Percentiles rank a stretch among this genome's conserved stretches.
These are phyloP conservation scores for Articulospora tetracladia DNA, from an alignment of 495 filamentous ascomycete species.

Conservation along the genomic window DNA sequence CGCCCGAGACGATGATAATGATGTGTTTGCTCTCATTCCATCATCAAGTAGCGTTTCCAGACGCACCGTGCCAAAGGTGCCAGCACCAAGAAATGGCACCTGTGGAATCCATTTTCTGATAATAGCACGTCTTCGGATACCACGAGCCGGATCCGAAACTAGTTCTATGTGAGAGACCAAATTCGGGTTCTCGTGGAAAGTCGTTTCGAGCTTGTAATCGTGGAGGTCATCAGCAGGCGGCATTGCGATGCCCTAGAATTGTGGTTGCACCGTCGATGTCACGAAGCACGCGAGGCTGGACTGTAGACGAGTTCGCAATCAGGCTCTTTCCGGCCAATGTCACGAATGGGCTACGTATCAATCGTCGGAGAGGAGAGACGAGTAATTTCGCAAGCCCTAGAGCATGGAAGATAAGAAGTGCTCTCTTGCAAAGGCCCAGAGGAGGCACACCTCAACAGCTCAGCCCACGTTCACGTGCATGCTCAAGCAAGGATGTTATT, in stretches of 20 bases:
- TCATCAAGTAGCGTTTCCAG: not conserved
- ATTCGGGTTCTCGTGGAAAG: not conserved
- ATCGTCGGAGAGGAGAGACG: no score
- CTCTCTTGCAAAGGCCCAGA: no score
- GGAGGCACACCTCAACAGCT: no score
- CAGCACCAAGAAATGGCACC: not conserved
- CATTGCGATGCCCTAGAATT: not conserved
- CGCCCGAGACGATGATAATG: not conserved
- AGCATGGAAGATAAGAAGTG: no score
- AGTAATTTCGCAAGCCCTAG: no score
- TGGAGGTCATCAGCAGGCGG: not conserved
- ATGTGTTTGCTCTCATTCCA: not conserved
- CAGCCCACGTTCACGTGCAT: no score
- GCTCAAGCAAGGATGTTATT: no score
- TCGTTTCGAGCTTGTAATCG: slow-evolving; percentile 6
- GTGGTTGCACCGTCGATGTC: no score
- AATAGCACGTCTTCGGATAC: not conserved
- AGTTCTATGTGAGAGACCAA: not conserved
- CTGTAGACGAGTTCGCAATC: no score
- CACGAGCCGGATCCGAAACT: not conserved
- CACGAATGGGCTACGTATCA: no score
- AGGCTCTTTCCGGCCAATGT: no score
- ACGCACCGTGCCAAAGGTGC: slow-evolving; percentile 5
- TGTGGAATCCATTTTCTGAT: slow-evolving; percentile 2
- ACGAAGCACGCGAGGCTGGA: no score